Percentiles rank a stretch among this genome's conserved stretches.
These are phyloP conservation scores for Zasmidium angulare DNA, from an alignment of 2,329 filamentous ascomycete genomes.

Conservation along the genomic window DNA sequence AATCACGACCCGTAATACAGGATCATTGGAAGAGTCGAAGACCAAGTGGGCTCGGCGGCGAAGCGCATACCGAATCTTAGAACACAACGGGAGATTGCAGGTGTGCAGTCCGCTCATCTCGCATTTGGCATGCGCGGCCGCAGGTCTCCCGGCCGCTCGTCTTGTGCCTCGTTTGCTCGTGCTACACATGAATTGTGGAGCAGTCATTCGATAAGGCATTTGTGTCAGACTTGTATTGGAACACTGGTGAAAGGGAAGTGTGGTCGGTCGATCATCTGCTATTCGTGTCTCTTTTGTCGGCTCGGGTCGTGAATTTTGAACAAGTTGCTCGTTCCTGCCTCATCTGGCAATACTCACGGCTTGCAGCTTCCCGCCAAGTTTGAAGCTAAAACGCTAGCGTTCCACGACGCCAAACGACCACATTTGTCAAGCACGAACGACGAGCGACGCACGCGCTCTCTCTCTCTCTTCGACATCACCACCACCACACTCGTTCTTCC, in stretches of 20 bases:
- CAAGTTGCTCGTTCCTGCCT: slow-evolving; percentile 4
- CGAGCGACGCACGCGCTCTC: not conserved
- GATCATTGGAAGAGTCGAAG: not conserved
- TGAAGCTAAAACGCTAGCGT: not conserved
- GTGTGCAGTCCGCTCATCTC: slow-evolving; percentile 7
- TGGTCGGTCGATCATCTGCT: too few species aligned
- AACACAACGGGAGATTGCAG: slow-evolving; percentile 10
- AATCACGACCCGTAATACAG: not conserved
- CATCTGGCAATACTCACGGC: slow-evolving; percentile 1
- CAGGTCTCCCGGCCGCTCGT: not conserved
- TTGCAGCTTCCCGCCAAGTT: not conserved
- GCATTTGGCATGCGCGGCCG: slow-evolving; percentile 10
- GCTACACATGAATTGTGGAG: not conserved
- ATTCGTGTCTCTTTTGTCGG: too few species aligned
- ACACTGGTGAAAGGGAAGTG: too few species aligned
- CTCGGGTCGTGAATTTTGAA: too few species aligned
- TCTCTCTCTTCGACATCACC: slow-evolving; percentile 9
- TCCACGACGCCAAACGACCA: not conserved
- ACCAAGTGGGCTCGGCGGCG: not conserved
- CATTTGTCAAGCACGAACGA: too few species aligned
- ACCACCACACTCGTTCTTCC: slow-evolving; percentile 19
- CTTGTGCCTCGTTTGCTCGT: slow-evolving; percentile 11
- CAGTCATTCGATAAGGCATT: too few species aligned
- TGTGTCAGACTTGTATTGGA: too few species aligned
- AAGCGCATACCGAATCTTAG: not conserved